Evolutionary conservation across 2,329 filamentous ascomycete genomes (phyloP), one percentile per base, ranked within the genome.

Genomic region (Teratosphaeria zuluensis): DNA sequence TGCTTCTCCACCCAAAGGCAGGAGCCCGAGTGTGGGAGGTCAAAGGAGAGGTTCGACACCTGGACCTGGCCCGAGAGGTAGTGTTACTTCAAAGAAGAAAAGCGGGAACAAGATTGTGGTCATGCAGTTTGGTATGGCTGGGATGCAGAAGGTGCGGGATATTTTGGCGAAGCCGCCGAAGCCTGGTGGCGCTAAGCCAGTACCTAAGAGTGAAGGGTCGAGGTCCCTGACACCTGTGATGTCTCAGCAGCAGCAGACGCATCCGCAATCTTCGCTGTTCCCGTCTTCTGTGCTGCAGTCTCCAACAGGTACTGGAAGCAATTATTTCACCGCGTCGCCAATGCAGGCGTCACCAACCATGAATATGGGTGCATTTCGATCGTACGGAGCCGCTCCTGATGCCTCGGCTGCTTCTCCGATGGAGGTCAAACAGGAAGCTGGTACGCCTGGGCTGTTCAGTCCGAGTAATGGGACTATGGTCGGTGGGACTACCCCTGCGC

Each of bases 281-380:
- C 46, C 55, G 11, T 30, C 57, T 30, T 61, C 51, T 32, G 21
- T 57, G 38, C 33, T 61, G 51, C 57, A 56, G 42, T 59, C 57
- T 28, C 51, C 60, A 4, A 62, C 53, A 14, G 56, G 60, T 33
- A 32, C 53, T 30, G 58, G 62, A 21, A 51, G 16, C 32, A 59
- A 55, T 53, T 57, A 53, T 28, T 64, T 65, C 55, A 56, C 60
- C 4, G 54, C 63, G 7, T 60, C 64, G 6, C 61, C 61, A 12
- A 30, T 42, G 4, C 57, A 56, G 32, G 33, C 42, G 14, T 24
- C 56, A n/a, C 56, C 57, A 31, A 51, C 53, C 12, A 56, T 63
- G 54, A 68, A 68, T 56, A 51, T 67, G 54, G 66, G 66, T 12
- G 62, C 58, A 2, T 68, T 68, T 53, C 55, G 66, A 21, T 61